Percentiles rank a stretch among this genome's conserved stretches.
Conservation (phyloP, 495 filamentous ascomycete species). For the Talaromyces trachyspermus region DNA sequence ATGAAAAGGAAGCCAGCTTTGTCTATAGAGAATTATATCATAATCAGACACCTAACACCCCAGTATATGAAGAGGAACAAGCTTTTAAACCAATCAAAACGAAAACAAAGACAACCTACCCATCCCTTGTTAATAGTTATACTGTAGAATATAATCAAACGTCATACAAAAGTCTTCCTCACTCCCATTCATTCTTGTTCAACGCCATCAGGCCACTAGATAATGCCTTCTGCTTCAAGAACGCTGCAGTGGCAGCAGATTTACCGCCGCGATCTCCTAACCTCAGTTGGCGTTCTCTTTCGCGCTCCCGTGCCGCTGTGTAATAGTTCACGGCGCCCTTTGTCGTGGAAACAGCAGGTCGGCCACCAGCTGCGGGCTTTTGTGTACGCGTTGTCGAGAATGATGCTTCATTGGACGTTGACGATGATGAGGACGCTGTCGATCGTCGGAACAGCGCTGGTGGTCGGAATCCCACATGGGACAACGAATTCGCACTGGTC, state of each 20-base stretch:
- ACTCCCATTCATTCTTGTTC: conserved; percentile 2
- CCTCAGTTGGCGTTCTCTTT: conserved; percentile 54
- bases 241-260: conserved; percentile 26
- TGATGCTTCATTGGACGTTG: conserved; percentile 29
- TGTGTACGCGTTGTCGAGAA: conserved; percentile 25
- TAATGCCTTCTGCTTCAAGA: conserved; percentile 17
- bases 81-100: too few relatives aligned
- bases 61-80: too few relatives aligned
- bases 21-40: too few relatives aligned
- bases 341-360: conserved; percentile 48
- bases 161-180: neutral
- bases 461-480: conserved; percentile 53
- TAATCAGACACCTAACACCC: too few relatives aligned
- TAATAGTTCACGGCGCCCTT: conserved; percentile 78
- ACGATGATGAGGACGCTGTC: conserved; percentile 55
- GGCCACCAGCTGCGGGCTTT: conserved; percentile 29
- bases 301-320: conserved; percentile 64
- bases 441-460: conserved; percentile 73
- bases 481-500: conserved; percentile 29
- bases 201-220: conserved; percentile 1
- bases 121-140: neutral
- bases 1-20: too few relatives aligned
- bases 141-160: neutral
- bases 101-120: too few relatives aligned
- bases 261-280: conserved; percentile 34